Evolutionary conservation across 495 filamentous ascomycete genomes (phyloP), one percentile per base, ranked within the genome.

Genomic region (Talaromyces nanjingensis): DNA sequence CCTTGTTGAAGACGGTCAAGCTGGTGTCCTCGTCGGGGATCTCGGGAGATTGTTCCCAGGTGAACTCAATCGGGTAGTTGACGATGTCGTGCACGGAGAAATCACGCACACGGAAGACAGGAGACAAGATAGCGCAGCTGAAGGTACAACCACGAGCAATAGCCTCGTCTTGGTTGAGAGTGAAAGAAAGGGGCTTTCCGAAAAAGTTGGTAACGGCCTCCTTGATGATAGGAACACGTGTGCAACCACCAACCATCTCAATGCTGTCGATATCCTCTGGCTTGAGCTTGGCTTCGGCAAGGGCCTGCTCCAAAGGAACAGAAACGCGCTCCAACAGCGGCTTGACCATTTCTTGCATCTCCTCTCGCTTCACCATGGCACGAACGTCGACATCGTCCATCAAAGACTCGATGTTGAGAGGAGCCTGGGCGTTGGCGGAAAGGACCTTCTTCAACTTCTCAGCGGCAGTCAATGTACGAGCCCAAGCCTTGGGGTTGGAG

Each of bases 391-490:
- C 79, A 72, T 99, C 94, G 73, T 98, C 93, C 94, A 99, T 98
- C 65, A 98, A 82, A 20, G 94, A 97, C 83, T 99, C 94, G 70
- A 99, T 96, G 81, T 90, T 97, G 71, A 99, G 69, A n/a, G 94
- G 96, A 3, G 93, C 94, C 67, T 87, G 84, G 58, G 92, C 87
- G 76, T 98, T 98, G 69, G 94, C 94, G 14, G 96, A 98, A 63
- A 99, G 84, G 61, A 99, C 88, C 86, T 98, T 98, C 91, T 99
- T 99, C 72, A 96, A 74, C 85, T 97, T 98, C 84, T 99, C 94
- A 58, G 91, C 90, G 55, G 89, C 93, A 61, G 91, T 87, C 14
- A 89, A 79, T 69, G 96, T 90, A 71, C 94, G 91, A 64, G 91
- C 83, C 76, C 88, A 84, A 62, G 92, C 94, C 83, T 97, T 97